phyloP scores from a whole-genome alignment of 108 stramenopile species.

The Fragilaria radians region DNA sequence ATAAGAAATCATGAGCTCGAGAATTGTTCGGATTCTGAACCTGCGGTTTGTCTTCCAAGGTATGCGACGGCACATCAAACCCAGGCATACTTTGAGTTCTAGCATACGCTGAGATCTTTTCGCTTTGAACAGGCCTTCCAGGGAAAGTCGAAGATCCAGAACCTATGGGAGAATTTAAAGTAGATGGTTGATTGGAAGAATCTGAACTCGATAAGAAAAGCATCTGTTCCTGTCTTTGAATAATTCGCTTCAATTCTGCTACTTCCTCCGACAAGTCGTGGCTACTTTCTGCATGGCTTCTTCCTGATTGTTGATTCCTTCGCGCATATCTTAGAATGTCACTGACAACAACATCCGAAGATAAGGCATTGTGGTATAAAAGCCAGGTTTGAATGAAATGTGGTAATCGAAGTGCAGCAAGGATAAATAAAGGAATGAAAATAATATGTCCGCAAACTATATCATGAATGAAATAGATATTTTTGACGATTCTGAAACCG shows the following conservation, averaged over 20 bases:
- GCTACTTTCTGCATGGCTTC: slow-evolving; percentile 50
- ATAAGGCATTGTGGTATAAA: slow-evolving; percentile 97
- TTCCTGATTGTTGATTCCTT: slow-evolving; percentile 83
- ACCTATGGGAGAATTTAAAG: not conserved
- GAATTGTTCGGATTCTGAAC: too few species aligned
- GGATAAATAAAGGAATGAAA: slow-evolving; percentile 84
- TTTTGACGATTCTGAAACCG: slow-evolving; percentile 79
- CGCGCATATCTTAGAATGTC: slow-evolving; percentile 94
- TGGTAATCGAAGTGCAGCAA: slow-evolving; percentile 82
- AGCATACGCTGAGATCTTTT: slow-evolving; percentile 17
- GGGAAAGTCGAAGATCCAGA: not conserved
- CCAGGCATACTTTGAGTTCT: slow-evolving; percentile 54
- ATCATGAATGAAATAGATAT: slow-evolving; percentile 88
- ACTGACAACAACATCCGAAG: slow-evolving; percentile 91
- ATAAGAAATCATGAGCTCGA: slow-evolving; percentile 49
- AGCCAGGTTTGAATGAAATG: slow-evolving; percentile 93
- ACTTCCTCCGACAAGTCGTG: slow-evolving; percentile 87
- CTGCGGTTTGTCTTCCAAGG: too few species aligned
- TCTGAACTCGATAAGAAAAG: slow-evolving; percentile 42
- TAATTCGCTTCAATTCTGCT: slow-evolving; percentile 71
- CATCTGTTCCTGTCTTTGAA: slow-evolving; percentile 79
- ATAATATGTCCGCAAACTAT: slow-evolving; percentile 90
- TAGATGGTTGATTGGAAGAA: not conserved
- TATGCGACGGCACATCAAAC: slow-evolving; percentile 74
- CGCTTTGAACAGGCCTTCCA: not conserved